Conservation (phyloP, 768 basidiomycete species). For the Exsudoporus frostii region DNA sequence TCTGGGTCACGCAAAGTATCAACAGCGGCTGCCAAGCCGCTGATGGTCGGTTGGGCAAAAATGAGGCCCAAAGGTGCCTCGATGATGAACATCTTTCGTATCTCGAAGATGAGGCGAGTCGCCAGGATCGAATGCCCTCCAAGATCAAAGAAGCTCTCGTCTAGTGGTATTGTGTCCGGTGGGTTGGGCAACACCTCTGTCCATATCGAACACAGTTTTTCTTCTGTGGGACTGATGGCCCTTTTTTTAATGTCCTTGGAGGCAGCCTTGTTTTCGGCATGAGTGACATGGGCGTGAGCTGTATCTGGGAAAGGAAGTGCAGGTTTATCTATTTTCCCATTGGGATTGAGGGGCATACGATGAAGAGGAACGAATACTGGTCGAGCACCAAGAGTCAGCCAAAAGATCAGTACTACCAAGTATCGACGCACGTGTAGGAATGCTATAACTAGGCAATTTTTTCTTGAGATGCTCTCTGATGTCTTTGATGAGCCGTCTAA, state of each 20-base stretch:
- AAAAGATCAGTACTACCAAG: background rate
- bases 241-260: conserved; percentile 32
- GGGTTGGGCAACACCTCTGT: conserved; percentile 72
- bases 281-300: conserved; percentile 49
- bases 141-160: conserved; percentile 97
- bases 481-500: conserved; percentile 86
- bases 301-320: conserved; percentile 99
- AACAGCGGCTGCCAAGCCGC: conserved; percentile 69
- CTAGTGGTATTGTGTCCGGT: conserved; percentile 72
- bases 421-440: conserved; percentile 72
- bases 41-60: conserved; percentile 87
- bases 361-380: conserved; percentile 90
- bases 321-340: conserved; percentile 99
- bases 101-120: conserved; percentile 94
- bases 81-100: conserved; percentile 87
- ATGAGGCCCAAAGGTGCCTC: conserved; percentile 89
- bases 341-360: conserved; percentile 97
- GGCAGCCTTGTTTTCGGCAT: conserved; percentile 38
- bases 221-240: conserved; percentile 64
- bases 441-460: conserved; percentile 92
- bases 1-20: conserved; percentile 76
- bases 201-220: conserved; percentile 86
- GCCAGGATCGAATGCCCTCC: conserved; percentile 99
- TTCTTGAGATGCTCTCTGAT: conserved; percentile 95
- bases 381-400: conserved; percentile 1